Percentiles rank a stretch among this genome's conserved stretches.
phyloP scores from a whole-genome alignment of 306 rosid species.

The Casuarina equisetifolia region DNA sequence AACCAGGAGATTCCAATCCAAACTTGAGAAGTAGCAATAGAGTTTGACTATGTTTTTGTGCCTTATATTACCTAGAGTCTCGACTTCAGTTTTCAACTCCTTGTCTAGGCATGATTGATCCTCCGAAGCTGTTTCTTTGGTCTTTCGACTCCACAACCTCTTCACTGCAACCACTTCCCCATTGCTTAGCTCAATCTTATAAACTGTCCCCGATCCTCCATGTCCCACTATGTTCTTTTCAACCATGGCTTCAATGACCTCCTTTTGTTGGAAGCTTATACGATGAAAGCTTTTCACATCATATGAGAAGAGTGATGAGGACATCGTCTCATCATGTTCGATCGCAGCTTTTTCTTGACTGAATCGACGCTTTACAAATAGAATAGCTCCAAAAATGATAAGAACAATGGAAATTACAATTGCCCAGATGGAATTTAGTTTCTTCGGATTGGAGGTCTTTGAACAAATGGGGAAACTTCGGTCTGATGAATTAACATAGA shows the following conservation, averaged over 20 bases:
- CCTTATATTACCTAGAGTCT: conserved; percentile 82
- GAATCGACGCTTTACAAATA: conserved; percentile 63
- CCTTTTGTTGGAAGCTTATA: conserved; percentile 64
- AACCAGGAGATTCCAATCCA: conserved; percentile 71
- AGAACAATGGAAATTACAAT: conserved; percentile 58
- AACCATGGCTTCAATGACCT: conserved; percentile 68
- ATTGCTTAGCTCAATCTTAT: conserved; percentile 65
- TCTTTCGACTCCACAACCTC: conserved; percentile 55
- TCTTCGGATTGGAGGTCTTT: conserved; percentile 37
- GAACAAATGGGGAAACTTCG: conserved; percentile 59
- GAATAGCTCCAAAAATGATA: conserved; percentile 58
- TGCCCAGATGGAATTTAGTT: conserved; percentile 71
- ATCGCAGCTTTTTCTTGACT: conserved; percentile 46
- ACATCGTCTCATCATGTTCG: conserved; percentile 67
- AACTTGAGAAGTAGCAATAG: conserved; percentile 74
- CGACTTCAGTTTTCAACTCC: conserved; percentile 84
- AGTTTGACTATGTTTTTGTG: conserved; percentile 92
- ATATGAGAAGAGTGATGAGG: conserved; percentile 64
- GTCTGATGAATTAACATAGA: conserved; percentile 47
- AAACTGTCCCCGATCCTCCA: conserved; percentile 95
- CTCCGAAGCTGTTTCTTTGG: conserved; percentile 54
- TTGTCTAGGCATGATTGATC: conserved; percentile 55
- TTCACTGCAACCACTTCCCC: conserved; percentile 87
- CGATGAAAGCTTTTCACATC: conserved; percentile 90
- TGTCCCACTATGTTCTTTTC: conserved; percentile 88